Evolutionary conservation across 257 asterid genomes (phyloP), one percentile per base, ranked within the genome.

Genomic region (Solanum acaule): DNA sequence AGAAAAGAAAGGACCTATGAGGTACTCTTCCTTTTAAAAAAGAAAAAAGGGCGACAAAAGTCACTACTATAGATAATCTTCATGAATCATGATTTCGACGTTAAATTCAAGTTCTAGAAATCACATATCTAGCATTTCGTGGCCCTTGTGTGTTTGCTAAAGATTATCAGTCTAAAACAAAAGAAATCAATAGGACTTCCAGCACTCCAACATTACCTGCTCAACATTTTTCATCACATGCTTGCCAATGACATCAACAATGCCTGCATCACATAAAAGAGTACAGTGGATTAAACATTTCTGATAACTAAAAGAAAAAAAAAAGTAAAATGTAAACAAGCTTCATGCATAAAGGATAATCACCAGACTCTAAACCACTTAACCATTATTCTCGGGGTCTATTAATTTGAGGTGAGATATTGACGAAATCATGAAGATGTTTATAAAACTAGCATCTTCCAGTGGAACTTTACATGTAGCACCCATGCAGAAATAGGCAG

Each of bases 171-270:
- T 49, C 27, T 29, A 49, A 16, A 15, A 29, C 1, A 46, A 81
- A 29, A 81, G 29, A 81, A 46, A 27, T 18, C 0, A 82, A 29
- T 46, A 46, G 29, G n/a, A 82, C 10, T 46, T 15, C 10, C 63
- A 46, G 8, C 23, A n/a, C n/a, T 40, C 63, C 68, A 82, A 22
- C 27, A 79, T 33, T 33, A 87, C 89, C 89, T 79, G 89, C 73
- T 83, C 81, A 27, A 77, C 77, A 78, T 61, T 77, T 87, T 87
- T 87, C 44, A 87, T 52, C 87, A 79, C 70, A 82, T 38, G 73
- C 84, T 77, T 87, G 15, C 86, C 89, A 20, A 87, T 38, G 68
- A 31, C 33, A 25, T 79, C 10, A 27, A 86, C 88, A 86, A 73
- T 65, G 83, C 88, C 88, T 86, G 83, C 70, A 82, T 82, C 44